These are phyloP conservation scores for Coniochaeta sp. DNA, from an alignment of 2,329 filamentous ascomycete genomes.

Conservation along the genomic window DNA sequence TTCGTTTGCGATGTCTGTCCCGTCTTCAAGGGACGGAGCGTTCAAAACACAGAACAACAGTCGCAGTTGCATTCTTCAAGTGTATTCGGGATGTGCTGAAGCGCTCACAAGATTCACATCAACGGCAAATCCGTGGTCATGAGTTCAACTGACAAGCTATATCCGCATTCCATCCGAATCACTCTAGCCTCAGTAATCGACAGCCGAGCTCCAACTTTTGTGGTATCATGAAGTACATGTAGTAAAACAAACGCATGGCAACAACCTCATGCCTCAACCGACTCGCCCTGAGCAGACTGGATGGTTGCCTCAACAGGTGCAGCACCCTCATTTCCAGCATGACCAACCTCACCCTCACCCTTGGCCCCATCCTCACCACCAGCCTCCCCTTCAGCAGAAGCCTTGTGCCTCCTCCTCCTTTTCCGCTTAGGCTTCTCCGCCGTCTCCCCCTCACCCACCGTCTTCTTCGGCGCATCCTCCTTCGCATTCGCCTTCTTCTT, in stretches of 20 bases:
- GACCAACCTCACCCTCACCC: slow-evolving; percentile 1
- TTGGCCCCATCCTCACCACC: slow-evolving; percentile 4
- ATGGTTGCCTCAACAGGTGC: not conserved
- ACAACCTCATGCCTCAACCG: not conserved
- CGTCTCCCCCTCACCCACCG: slow-evolving; percentile 25
- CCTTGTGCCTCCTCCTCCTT: slow-evolving; percentile 15
- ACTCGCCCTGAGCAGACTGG: not conserved
- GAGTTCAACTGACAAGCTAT: not conserved
- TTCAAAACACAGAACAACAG: too few species aligned
- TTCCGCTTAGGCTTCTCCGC: slow-evolving; percentile 24
- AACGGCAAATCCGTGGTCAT: too few species aligned
- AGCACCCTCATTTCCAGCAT: not conserved
- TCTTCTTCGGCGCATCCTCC: slow-evolving; percentile 12
- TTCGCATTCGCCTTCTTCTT: slow-evolving; percentile 8
- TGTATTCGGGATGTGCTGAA: too few species aligned
- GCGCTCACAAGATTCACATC: too few species aligned
- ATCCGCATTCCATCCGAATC: too few species aligned
- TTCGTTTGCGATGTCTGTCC: too few species aligned
- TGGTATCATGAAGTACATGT: not conserved
- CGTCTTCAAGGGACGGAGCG: too few species aligned
- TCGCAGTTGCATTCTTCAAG: too few species aligned
- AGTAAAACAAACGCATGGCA: not conserved
- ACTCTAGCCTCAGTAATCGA: too few species aligned
- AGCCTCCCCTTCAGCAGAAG: slow-evolving; percentile 5
- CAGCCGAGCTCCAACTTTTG: not conserved